A percentile compares a stretch with the other conserved stretches of the same genome.
phyloP scores from a whole-genome alignment of 768 basidiomycete species.

The Mycena haematopus region DNA sequence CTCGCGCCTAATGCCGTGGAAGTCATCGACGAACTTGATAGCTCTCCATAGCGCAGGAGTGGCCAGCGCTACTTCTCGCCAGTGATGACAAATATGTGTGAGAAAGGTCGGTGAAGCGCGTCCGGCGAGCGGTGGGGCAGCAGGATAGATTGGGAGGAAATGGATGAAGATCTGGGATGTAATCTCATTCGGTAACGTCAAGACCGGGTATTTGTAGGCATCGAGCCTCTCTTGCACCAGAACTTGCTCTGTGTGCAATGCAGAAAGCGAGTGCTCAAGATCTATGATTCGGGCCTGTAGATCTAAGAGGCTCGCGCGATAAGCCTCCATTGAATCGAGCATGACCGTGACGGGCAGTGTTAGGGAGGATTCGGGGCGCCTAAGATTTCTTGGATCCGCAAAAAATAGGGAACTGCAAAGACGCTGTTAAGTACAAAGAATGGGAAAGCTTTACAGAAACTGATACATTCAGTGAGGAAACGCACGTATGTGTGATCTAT shows the following conservation, averaged over 20 bases:
- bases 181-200: conserved; percentile 2
- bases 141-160: neutral
- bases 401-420: too few species aligned
- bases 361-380: too few species aligned
- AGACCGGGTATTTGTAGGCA: conserved; percentile 5
- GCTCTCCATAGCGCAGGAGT: neutral
- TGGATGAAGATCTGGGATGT: neutral
- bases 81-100: neutral
- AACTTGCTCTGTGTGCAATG: neutral
- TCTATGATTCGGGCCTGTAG: neutral
- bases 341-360: too few species aligned
- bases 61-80: neutral
- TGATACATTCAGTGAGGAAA: too few species aligned
- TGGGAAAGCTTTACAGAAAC: too few species aligned
- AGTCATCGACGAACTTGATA: too few species aligned
- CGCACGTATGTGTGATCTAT: too few species aligned
- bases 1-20: too few species aligned
- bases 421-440: too few species aligned
- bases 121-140: neutral
- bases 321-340: too few species aligned
- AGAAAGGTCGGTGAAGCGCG: neutral
- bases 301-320: too few species aligned
- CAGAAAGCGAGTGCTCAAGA: neutral
- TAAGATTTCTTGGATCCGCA: too few species aligned
- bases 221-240: neutral